Conservation (phyloP, 306 rosid species). For the Prosopis cineraria region DNA sequence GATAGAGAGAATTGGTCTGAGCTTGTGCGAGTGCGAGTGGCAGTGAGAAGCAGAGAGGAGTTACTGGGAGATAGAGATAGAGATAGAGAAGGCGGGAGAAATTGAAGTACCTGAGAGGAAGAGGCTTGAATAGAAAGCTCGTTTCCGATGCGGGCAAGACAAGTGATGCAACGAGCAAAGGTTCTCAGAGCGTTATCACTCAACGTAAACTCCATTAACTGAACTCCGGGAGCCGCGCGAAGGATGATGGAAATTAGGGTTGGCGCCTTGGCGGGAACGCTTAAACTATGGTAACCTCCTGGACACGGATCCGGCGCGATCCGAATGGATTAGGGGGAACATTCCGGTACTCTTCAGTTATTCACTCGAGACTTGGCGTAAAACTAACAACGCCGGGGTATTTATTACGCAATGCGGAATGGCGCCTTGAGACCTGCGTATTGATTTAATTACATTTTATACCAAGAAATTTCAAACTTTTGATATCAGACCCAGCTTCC, state of each 20-base stretch:
- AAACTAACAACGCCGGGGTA: too few species aligned
- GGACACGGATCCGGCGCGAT: neutral
- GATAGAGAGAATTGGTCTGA: neutral
- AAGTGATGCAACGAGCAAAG: slow-evolving; percentile 85
- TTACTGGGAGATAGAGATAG: neutral
- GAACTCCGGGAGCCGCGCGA: neutral
- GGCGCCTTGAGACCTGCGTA: too few species aligned
- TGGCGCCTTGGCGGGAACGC: slow-evolving; percentile 45
- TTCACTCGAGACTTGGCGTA: neutral
- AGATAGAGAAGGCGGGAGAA: neutral
- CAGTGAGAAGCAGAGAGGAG: neutral
- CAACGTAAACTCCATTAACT: slow-evolving; percentile 64
- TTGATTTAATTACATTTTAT: too few species aligned
- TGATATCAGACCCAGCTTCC: too few species aligned
- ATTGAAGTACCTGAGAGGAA: slow-evolving; percentile 64
- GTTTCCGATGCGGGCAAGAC: slow-evolving; percentile 88
- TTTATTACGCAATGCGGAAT: too few species aligned
- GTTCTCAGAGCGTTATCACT: slow-evolving; percentile 81
- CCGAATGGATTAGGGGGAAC: neutral
- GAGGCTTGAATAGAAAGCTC: slow-evolving; percentile 88
- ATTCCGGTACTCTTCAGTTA: too few species aligned
- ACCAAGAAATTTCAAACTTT: too few species aligned
- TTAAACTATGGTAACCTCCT: neutral
- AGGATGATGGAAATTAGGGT: slow-evolving; percentile 25
- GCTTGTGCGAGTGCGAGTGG: neutral